These are phyloP conservation scores for Trichoderma sp. DNA, from an alignment of 2,329 filamentous ascomycete species.

Conservation along the genomic window DNA sequence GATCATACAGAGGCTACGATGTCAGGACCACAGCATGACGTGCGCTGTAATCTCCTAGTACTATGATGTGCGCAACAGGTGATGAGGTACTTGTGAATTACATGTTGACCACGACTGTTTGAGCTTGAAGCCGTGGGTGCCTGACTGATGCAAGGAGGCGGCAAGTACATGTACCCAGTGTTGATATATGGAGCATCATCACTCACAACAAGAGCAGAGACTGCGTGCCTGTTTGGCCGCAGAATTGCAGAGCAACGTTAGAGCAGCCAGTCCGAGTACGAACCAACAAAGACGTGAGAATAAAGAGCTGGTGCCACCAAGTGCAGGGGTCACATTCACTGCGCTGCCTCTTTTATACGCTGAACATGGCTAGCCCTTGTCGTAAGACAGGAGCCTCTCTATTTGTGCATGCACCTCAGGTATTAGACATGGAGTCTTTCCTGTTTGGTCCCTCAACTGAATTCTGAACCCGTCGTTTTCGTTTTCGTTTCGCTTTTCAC, in stretches of 20 bases:
- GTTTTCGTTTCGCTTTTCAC: slow-evolving; percentile 5
- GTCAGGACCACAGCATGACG: slow-evolving; percentile 5
- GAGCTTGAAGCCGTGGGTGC: background rate
- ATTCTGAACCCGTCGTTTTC: slow-evolving; percentile 8
- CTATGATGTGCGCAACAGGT: background rate
- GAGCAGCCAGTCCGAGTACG: background rate
- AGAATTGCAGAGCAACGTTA: background rate
- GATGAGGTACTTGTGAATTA: background rate
- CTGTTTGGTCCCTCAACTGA: background rate
- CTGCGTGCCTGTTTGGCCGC: background rate
- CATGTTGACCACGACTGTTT: background rate
- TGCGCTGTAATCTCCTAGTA: background rate
- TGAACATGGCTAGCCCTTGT: background rate
- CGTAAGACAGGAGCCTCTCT: slow-evolving; percentile 1
- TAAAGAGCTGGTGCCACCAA: slow-evolving; percentile 4
- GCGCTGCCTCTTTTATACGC: background rate
- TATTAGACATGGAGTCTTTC: background rate
- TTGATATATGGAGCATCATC: background rate
- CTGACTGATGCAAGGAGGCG: background rate
- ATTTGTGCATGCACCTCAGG: background rate
- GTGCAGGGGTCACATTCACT: slow-evolving; percentile 4
- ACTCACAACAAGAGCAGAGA: background rate
- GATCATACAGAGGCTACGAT: slow-evolving; percentile 8
- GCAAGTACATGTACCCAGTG: background rate
- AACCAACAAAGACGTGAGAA: background rate